Evolutionary conservation across 2,329 filamentous ascomycete genomes (phyloP).

Genomic region (Pseudogymnoascus sp.): DNA sequence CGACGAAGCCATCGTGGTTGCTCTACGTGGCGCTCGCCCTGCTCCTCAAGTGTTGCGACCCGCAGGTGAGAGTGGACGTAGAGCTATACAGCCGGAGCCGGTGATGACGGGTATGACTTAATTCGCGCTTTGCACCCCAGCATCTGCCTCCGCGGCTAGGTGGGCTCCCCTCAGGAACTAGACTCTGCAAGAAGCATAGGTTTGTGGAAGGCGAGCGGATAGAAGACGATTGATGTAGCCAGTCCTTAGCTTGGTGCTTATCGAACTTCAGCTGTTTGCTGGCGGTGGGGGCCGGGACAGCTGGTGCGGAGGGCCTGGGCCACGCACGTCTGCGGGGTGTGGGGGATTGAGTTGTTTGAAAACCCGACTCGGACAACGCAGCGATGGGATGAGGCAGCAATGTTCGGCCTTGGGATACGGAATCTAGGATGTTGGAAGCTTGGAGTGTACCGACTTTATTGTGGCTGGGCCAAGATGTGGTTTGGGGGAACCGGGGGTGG

Average conservation of each 20-base stretch:
- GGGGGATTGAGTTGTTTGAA: background rate
- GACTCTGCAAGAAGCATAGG: background rate
- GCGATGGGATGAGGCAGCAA: slow-evolving; percentile 1
- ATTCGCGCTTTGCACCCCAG: background rate
- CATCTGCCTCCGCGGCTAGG: slow-evolving; percentile 6
- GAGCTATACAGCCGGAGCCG: background rate
- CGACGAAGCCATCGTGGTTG: slow-evolving; percentile 8
- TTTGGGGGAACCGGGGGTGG: background rate
- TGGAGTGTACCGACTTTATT: background rate
- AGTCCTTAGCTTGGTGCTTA: slow-evolving; percentile 1
- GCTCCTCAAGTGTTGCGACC: background rate
- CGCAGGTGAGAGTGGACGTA: slow-evolving; percentile 5
- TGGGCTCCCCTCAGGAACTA: slow-evolving; percentile 4
- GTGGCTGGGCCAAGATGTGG: background rate
- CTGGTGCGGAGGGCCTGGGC: background rate
- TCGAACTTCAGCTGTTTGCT: slow-evolving; percentile 4
- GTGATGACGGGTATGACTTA: slow-evolving; percentile 3
- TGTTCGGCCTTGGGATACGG: background rate
- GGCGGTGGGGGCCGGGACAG: slow-evolving; percentile 2
- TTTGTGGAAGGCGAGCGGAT: background rate
- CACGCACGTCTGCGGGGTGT: background rate
- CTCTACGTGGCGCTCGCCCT: background rate
- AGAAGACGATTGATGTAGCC: slow-evolving; percentile 2
- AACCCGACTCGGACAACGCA: slow-evolving; percentile 5
- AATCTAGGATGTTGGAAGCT: slow-evolving; percentile 1